Base-by-base conservation (phyloP, 768 basidiomycete genomes). In the Russula emetica region DNA sequence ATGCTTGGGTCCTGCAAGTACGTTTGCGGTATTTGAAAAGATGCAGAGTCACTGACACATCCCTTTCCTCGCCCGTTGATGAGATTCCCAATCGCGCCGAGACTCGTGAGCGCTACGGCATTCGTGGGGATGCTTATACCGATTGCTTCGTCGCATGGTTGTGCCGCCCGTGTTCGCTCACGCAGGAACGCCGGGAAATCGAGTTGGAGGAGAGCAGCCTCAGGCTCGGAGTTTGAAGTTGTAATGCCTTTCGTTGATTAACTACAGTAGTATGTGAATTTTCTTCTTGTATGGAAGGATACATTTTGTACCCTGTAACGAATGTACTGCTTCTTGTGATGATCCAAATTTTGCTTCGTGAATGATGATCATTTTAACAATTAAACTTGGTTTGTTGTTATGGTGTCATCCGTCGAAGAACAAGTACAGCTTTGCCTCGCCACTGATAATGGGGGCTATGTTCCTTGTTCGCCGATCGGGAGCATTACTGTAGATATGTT, bases 121-220 rank as follows among this genome's bases (percentile, higher is more conserved):
- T 60, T 24, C 51, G 51, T 32, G 59, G 51, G 9, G 3, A 14
- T 16, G 1, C 2, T 11, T 5, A 24, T 32, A 1, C 3, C 11
- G 59, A 60, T 52, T 60, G 40, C 40, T 11, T 32, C 14, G 5
- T 20, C 5, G 30, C 51, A 1, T 53, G 51, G 28, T 24, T 3
- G 10, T 60, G 40, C 51, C 8, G 20, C 16, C 30, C 59, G 13
- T 42, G 59, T 16, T n/a, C 59, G 5, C 40, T 53, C 40, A 44
- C 40, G 8, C 59, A 60, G 16, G 59, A 60, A 42, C 50, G 50
- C 28, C 51, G 59, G 13, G 59, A 60, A 51, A 32, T 60, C 14
- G 59, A 60, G 40, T 24, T 60, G 51, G 59, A 60, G 40, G 59
- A 60, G 49, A 14, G 10, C 9, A 53, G n/a, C 32, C 32, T 32